These are phyloP conservation scores for Trichocomaceae sp. DNA, from an alignment of 2,329 filamentous ascomycete species.

Conservation along the genomic window DNA sequence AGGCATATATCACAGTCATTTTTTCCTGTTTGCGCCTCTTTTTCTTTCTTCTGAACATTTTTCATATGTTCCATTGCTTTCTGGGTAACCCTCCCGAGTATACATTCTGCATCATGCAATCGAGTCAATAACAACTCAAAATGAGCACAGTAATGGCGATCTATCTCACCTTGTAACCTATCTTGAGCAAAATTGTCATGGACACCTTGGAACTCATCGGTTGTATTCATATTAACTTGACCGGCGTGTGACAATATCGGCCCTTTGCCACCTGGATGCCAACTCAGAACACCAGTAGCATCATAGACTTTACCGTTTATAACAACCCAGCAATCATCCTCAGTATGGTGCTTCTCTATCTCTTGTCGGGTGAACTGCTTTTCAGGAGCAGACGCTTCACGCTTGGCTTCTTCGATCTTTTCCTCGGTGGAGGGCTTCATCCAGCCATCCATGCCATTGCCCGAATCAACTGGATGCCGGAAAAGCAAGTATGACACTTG, in stretches of 20 bases:
- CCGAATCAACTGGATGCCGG: conserved; percentile 43
- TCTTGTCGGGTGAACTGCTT: conserved; percentile 50
- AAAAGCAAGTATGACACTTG: conserved; percentile 36
- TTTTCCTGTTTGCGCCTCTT: conserved; percentile 28
- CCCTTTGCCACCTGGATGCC: conserved; percentile 47
- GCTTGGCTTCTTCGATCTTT: conserved; percentile 40
- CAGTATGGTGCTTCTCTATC: conserved; percentile 46
- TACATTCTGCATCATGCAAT: conserved; percentile 36
- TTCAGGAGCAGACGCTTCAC: conserved; percentile 39
- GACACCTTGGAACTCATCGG: conserved; percentile 45
- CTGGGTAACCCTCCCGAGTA: conserved; percentile 45
- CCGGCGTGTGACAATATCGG: conserved; percentile 47
- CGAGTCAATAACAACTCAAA: neutral
- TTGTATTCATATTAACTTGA: conserved; percentile 45
- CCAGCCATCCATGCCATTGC: conserved; percentile 43
- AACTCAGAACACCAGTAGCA: conserved; percentile 41
- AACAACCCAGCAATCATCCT: conserved; percentile 50
- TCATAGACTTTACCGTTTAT: conserved; percentile 49
- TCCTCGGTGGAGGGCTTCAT: conserved; percentile 45
- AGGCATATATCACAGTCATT: conserved; percentile 19
- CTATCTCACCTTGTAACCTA: conserved; percentile 38
- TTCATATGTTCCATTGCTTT: conserved; percentile 45
- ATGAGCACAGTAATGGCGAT: neutral
- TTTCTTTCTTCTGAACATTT: conserved; percentile 31
- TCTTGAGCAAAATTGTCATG: conserved; percentile 48